phyloP scores from a whole-genome alignment of 1,284 basidiomycete species.

The Ustilago sp. region DNA sequence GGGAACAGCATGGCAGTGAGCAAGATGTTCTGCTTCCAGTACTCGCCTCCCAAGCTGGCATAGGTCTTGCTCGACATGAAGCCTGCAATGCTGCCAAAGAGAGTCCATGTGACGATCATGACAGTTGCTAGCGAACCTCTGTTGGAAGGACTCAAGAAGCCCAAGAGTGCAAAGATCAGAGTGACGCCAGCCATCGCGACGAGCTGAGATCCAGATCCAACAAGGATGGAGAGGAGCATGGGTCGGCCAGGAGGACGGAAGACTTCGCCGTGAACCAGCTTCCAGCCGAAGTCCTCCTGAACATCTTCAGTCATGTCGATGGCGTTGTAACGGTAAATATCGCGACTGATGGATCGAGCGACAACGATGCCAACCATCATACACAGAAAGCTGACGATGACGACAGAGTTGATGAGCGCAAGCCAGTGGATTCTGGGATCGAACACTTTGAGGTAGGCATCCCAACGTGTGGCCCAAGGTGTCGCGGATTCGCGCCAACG shows the following conservation, averaged over 20 bases:
- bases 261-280: constrained; percentile 94
- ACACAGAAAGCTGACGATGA: constrained; percentile 80
- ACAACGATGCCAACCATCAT: constrained; percentile 91
- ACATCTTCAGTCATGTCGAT: constrained; percentile 94
- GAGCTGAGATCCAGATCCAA: constrained; percentile 91
- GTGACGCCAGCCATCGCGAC: constrained; percentile 90
- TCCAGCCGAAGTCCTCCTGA: constrained; percentile 98
- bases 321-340: constrained; percentile 95
- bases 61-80: constrained; percentile 89
- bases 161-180: constrained; percentile 94
- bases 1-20: constrained; percentile 89
- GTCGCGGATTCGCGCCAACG: constrained; percentile 86
- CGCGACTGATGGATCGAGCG: constrained; percentile 84
- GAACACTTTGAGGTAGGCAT: constrained; percentile 77
- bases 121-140: constrained; percentile 93
- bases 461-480: constrained; percentile 89
- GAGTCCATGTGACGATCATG: constrained; percentile 94
- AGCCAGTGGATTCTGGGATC: constrained; percentile 76
- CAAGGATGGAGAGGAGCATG: constrained; percentile 83
- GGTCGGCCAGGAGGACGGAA: constrained; percentile 83
- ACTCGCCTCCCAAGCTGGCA: constrained; percentile 82
- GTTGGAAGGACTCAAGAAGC: constrained; percentile 96
- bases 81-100: constrained; percentile 91
- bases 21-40: constrained; percentile 85
- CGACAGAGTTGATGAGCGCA: constrained; percentile 90